A percentile compares a stretch with the other conserved stretches of the same genome.
phyloP scores from a whole-genome alignment of 176 grass and related monocot genomes.

The Avena sativa region DNA sequence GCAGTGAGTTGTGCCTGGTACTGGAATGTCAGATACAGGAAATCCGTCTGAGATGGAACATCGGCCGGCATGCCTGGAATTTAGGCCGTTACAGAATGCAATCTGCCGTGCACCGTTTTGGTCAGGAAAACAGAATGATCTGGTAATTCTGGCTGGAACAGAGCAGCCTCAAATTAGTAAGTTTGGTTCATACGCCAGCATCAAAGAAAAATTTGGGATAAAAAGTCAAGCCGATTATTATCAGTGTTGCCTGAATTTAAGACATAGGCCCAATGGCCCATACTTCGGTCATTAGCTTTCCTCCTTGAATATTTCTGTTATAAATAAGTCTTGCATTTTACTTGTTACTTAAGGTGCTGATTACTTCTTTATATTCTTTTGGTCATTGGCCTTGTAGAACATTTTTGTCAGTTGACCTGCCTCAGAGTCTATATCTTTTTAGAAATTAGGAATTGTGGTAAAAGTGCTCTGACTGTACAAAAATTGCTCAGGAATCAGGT shows the following conservation, averaged over 20 bases:
- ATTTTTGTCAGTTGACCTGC: neutral
- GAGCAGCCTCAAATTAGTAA: neutral
- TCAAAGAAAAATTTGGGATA: neutral
- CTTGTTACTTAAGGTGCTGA: slow-evolving; percentile 12
- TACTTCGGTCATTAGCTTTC: neutral
- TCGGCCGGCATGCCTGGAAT: neutral
- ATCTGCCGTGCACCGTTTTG: neutral
- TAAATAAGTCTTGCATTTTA: neutral
- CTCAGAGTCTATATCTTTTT: neutral
- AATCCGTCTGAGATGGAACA: neutral
- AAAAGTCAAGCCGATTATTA: slow-evolving; percentile 2
- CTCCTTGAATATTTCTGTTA: slow-evolving; percentile 24
- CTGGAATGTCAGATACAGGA: neutral
- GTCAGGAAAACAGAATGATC: neutral
- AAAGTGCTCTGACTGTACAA: slow-evolving; percentile 36
- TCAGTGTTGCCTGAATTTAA: slow-evolving; percentile 2
- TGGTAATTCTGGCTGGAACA: neutral
- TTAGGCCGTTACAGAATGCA: neutral
- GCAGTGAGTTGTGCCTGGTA: neutral
- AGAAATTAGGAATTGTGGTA: slow-evolving; percentile 29
- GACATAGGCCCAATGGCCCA: neutral
- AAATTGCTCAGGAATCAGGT: slow-evolving; percentile 52
- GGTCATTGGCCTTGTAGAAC: slow-evolving; percentile 11
- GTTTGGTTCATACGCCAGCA: neutral
- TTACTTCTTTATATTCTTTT: slow-evolving; percentile 30